Conservation (phyloP, 2,329 filamentous ascomycete species). For the Dendrostoma leiphaemia region DNA sequence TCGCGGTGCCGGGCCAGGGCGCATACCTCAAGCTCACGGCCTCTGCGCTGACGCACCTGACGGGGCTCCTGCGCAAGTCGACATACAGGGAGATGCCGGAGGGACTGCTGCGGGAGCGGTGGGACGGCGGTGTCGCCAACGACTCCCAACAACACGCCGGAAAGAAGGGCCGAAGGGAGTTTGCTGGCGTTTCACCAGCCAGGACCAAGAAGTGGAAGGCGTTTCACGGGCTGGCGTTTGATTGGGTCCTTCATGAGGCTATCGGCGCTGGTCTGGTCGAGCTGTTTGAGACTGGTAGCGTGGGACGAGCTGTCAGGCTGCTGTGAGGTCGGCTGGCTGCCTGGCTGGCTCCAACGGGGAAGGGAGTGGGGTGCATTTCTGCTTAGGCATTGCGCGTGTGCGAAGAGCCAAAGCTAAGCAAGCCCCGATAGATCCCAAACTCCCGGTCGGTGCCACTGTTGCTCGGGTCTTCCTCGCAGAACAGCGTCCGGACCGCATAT, state of each 20-base stretch:
- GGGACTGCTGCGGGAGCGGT: slow-evolving; percentile 61
- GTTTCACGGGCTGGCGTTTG: slow-evolving; percentile 67
- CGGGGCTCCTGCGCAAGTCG: slow-evolving; percentile 54
- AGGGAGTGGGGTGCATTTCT: too few relatives aligned
- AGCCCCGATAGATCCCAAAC: too few relatives aligned
- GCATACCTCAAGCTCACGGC: slow-evolving; percentile 64
- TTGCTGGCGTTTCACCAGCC: slow-evolving; percentile 55
- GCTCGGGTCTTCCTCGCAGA: too few relatives aligned
- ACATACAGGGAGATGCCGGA: slow-evolving; percentile 63
- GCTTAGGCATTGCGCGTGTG: too few relatives aligned
- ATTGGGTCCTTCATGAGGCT: slow-evolving; percentile 70
- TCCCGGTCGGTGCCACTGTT: too few relatives aligned
- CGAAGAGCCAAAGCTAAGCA: too few relatives aligned
- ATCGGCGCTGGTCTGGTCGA: slow-evolving; percentile 69
- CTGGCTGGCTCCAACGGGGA: too few relatives aligned
- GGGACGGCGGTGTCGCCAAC: slow-evolving; percentile 63
- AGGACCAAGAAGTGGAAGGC: slow-evolving; percentile 68
- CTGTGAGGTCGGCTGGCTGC: slow-evolving; percentile 23
- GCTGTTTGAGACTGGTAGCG: slow-evolving; percentile 71
- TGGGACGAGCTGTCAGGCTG: slow-evolving; percentile 64
- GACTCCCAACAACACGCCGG: slow-evolving; percentile 42
- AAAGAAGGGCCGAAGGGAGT: slow-evolving; percentile 54
- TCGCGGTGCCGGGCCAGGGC: slow-evolving; percentile 67
- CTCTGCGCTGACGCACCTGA: slow-evolving; percentile 59
- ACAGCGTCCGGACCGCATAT: too few relatives aligned